Evolutionary conservation across 306 rosid species (phyloP).

Genomic region (Echinosophora koreensis): DNA sequence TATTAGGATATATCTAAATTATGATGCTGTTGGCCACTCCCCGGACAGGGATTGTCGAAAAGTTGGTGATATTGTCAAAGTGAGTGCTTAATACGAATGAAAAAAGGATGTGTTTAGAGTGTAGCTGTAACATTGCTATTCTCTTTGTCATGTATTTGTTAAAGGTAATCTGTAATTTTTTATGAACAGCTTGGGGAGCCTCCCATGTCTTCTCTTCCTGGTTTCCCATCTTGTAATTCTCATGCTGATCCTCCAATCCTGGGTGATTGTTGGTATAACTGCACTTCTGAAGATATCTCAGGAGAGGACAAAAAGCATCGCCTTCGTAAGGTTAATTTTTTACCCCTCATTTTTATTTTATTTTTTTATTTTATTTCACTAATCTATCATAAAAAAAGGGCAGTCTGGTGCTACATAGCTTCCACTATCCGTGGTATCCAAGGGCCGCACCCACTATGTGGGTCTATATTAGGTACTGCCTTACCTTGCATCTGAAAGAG

Average conservation of each 20-base stretch:
- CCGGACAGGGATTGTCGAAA: constrained; percentile 89
- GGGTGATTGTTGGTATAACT: constrained; percentile 97
- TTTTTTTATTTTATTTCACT: constrained; percentile 34
- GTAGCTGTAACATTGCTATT: constrained; percentile 34
- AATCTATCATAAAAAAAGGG: neutral
- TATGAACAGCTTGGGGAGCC: constrained; percentile 92
- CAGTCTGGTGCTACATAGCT: constrained; percentile 3
- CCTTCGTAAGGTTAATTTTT: constrained; percentile 77
- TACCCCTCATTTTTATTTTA: constrained; percentile 2
- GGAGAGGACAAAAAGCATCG: constrained; percentile 86
- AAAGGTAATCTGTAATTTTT: constrained; percentile 32
- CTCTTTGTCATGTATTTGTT: constrained; percentile 37
- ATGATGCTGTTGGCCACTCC: constrained; percentile 97
- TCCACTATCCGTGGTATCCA: constrained; percentile 4
- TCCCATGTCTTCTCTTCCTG: constrained; percentile 58
- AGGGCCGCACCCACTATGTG: neutral
- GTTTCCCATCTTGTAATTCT: constrained; percentile 84
- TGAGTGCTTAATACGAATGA: constrained; percentile 47
- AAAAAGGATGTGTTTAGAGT: constrained; percentile 10
- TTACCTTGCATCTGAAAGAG: constrained; percentile 26
- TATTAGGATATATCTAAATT: constrained; percentile 93
- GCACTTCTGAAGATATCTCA: constrained; percentile 88
- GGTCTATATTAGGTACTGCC: constrained; percentile 13
- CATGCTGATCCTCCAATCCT: constrained; percentile 78
- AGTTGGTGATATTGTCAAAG: constrained; percentile 90